A percentile compares a stretch with the other conserved stretches of the same genome.
Evolutionary conservation across 164 flowering plant species (phyloP).

Genomic region (Taxillus chinensis): DNA sequence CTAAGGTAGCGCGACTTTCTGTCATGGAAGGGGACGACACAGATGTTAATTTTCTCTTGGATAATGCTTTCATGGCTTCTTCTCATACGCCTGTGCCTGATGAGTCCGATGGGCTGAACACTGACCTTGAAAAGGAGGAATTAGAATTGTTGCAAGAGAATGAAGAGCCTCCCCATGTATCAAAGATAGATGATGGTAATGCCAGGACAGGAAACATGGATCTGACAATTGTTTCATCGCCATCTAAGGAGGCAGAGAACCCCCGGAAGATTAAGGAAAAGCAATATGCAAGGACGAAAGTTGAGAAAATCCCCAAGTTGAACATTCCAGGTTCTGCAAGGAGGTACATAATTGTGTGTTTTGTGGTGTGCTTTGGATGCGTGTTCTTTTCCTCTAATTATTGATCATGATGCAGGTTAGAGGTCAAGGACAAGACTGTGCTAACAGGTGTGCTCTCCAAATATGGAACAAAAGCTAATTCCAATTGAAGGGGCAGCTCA

Average conservation of each 20-base stretch:
- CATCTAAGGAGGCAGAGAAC: conserved; percentile 13
- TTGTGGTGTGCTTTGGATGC: background rate
- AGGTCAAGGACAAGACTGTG: conserved; percentile 52
- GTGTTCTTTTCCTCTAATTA: background rate
- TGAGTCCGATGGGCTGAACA: conserved; percentile 19
- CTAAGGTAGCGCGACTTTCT: background rate
- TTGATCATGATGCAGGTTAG: conserved; percentile 42
- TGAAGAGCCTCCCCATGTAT: conserved; percentile 6
- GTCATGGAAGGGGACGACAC: conserved; percentile 12
- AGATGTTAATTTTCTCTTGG: conserved; percentile 9
- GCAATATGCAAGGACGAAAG: conserved; percentile 17
- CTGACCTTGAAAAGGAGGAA: conserved; percentile 11
- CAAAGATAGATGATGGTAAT: conserved; percentile 7
- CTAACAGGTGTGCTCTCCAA: conserved; percentile 50
- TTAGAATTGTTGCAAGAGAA: conserved; percentile 16
- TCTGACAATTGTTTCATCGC: conserved; percentile 5
- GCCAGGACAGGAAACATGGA: conserved; percentile 2
- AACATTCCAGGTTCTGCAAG: conserved; percentile 54
- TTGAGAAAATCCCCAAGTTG: conserved; percentile 22
- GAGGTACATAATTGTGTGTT: conserved; percentile 24
- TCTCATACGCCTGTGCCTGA: conserved; percentile 11
- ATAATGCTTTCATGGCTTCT: conserved; percentile 13
- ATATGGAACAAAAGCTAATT: conserved; percentile 28
- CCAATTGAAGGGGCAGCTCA: conserved; percentile 14
- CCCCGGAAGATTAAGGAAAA: conserved; percentile 13